Conservation (phyloP, 2,329 filamentous ascomycete genomes). For the Blastomyces gilchristii region DNA sequence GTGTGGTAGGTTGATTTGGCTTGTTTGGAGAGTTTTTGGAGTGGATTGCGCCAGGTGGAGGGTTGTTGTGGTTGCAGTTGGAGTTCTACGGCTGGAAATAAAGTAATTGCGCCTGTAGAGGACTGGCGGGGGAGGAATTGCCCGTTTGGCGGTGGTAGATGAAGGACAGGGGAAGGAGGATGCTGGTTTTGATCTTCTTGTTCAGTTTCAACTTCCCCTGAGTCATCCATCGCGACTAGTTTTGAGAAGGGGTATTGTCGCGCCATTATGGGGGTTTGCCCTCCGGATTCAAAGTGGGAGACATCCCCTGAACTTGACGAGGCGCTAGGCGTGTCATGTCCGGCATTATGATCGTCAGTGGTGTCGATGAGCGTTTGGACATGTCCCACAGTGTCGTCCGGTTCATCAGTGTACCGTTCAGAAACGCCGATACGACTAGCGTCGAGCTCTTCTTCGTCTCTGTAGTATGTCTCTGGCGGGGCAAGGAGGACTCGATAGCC, state of each 20-base stretch:
- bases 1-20: conserved; percentile 12
- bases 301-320: conserved; percentile 10
- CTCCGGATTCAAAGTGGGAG: conserved; percentile 28
- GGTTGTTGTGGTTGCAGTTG: not conserved
- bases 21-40: not conserved
- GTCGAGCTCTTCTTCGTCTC: conserved; percentile 30
- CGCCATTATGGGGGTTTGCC: conserved; percentile 31
- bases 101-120: conserved; percentile 48
- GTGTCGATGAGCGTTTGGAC: conserved; percentile 20
- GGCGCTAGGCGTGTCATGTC: conserved; percentile 12
- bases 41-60: not conserved
- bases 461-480: conserved; percentile 53
- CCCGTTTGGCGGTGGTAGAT: conserved; percentile 6
- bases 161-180: not conserved
- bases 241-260: conserved; percentile 30
- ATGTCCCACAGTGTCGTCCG: conserved; percentile 17
- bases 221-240: conserved; percentile 16
- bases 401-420: conserved; percentile 34
- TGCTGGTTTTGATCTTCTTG: not conserved
- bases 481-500: conserved; percentile 92
- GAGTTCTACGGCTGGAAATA: conserved; percentile 36
- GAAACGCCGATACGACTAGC: conserved; percentile 15
- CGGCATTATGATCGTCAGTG: not conserved
- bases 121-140: conserved; percentile 30
- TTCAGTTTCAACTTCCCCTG: conserved; percentile 16